A percentile compares a stretch with the other conserved stretches of the same genome.
Conservation (phyloP, 2,329 filamentous ascomycete genomes). For the Venturiaceae sp. region DNA sequence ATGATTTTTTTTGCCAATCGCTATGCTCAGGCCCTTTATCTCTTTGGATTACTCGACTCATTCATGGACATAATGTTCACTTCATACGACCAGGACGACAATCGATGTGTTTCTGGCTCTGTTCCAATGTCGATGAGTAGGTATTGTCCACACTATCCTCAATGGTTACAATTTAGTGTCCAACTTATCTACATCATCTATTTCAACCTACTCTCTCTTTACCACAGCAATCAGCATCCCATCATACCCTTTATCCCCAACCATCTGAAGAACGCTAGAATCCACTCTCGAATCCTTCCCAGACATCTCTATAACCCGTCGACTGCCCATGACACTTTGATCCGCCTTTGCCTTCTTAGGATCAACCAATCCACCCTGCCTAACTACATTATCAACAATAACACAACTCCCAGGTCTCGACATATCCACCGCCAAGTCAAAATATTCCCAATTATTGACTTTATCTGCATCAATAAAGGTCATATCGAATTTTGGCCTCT, state of each 20-base stretch:
- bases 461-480: conserved; percentile 46
- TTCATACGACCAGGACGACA: too few species aligned
- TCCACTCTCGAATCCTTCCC: conserved; percentile 33
- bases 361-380: conserved; percentile 27
- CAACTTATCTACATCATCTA: neutral
- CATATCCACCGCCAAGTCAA: conserved; percentile 32
- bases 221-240: conserved; percentile 29
- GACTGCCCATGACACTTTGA: conserved; percentile 21
- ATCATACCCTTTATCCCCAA: conserved; percentile 38
- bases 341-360: conserved; percentile 14
- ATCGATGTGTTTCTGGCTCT: too few species aligned
- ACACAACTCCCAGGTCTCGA: conserved; percentile 14
- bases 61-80: too few species aligned
- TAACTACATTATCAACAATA: conserved; percentile 35
- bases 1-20: too few species aligned
- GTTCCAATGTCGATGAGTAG: too few species aligned
- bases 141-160: too few species aligned
- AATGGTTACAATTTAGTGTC: too few species aligned
- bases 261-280: conserved; percentile 33
- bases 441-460: conserved; percentile 41
- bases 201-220: neutral
- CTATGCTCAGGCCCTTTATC: too few species aligned
- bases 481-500: conserved; percentile 35
- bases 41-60: too few species aligned
- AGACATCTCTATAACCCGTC: conserved; percentile 31